phyloP scores from a whole-genome alignment of 148 eudicot species.

The Vaccinium vitisidaea region DNA sequence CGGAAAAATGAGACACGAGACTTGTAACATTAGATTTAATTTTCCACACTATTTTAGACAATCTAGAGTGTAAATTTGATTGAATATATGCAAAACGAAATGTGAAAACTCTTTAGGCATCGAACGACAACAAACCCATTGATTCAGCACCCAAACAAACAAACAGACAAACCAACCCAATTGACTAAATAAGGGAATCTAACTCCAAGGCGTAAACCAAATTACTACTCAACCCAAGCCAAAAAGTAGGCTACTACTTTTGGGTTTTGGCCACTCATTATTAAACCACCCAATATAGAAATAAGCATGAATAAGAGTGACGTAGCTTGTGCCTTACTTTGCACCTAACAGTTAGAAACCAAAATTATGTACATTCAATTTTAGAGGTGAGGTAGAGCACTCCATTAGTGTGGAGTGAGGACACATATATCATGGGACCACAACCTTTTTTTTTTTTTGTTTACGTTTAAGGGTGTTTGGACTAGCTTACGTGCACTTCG shows the following conservation, averaged over 20 bases:
- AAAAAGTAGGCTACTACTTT: neutral
- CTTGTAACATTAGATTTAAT: neutral
- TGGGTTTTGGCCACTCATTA: neutral
- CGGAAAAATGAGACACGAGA: neutral
- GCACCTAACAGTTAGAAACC: neutral
- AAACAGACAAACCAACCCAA: neutral
- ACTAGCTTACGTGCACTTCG: too few relatives aligned
- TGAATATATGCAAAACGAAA: too few relatives aligned
- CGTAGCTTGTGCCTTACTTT: neutral
- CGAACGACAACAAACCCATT: too few relatives aligned
- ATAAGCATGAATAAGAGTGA: neutral
- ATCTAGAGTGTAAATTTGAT: too few relatives aligned
- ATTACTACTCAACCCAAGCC: neutral
- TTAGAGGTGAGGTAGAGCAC: slow-evolving; percentile 1
- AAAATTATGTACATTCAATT: neutral
- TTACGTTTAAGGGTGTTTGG: too few relatives aligned
- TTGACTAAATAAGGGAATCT: neutral
- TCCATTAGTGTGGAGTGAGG: neutral
- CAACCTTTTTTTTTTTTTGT: too few relatives aligned
- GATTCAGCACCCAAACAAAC: too few relatives aligned
- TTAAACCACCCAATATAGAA: neutral
- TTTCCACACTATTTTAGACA: too few relatives aligned
- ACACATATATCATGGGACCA: too few relatives aligned
- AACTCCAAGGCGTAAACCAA: neutral
- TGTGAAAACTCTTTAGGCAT: too few relatives aligned